Percentiles rank a stretch among this genome's conserved stretches.
These are phyloP conservation scores for Chaetomium strumarium DNA, from an alignment of 2,329 filamentous ascomycete genomes.

Conservation along the genomic window DNA sequence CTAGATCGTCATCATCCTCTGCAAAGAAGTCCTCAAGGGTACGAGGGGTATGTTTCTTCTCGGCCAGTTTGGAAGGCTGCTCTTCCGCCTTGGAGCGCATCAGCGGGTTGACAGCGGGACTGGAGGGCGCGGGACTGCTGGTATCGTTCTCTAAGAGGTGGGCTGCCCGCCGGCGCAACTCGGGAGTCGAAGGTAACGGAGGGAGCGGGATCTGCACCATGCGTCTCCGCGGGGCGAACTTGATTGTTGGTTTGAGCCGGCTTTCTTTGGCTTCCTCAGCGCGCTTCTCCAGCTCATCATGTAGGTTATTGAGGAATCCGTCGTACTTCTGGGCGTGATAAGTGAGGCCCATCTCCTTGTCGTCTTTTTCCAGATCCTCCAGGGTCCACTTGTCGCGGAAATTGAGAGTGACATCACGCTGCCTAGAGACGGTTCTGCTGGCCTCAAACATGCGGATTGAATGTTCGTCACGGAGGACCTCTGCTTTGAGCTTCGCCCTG, in stretches of 20 bases:
- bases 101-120: constrained; percentile 5
- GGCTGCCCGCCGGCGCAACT: constrained; percentile 1
- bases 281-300: constrained; percentile 10
- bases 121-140: constrained; percentile 1
- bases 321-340: constrained; percentile 17
- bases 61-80: background rate
- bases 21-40: constrained; percentile 20
- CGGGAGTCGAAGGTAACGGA: constrained; percentile 4
- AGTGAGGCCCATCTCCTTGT: constrained; percentile 18
- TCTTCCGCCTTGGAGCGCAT: constrained; percentile 5
- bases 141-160: constrained; percentile 4
- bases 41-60: background rate
- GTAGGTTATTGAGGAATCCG: constrained; percentile 15
- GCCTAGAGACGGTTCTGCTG: constrained; percentile 1
- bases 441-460: constrained; percentile 11
- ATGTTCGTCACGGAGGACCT: constrained; percentile 14
- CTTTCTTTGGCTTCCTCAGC: constrained; percentile 11
- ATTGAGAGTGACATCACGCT: background rate
- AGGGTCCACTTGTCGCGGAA: constrained; percentile 6
- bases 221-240: constrained; percentile 2
- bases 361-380: constrained; percentile 13
- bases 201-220: constrained; percentile 12
- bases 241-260: background rate
- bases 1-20: constrained; percentile 15
- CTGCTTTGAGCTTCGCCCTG: constrained; percentile 11